These are phyloP conservation scores for Thelephora terrestris DNA, from an alignment of 1,284 basidiomycete genomes.

Conservation along the genomic window DNA sequence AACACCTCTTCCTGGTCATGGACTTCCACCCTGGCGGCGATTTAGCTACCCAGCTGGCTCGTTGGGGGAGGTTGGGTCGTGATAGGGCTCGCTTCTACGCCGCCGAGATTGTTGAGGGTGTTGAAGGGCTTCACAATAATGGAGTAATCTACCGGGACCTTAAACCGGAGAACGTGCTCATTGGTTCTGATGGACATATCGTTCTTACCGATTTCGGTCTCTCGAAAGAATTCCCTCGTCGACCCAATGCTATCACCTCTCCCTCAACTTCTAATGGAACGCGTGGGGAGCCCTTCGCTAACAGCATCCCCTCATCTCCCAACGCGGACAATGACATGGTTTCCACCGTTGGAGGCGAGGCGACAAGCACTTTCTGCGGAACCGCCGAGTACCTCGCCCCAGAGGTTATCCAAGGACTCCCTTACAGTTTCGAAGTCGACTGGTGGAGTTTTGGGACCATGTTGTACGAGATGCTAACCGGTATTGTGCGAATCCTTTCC, in stretches of 20 bases:
- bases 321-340: conserved; percentile 40
- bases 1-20: conserved; percentile 89
- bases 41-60: conserved; percentile 89
- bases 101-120: conserved; percentile 91
- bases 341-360: conserved; percentile 42
- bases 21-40: conserved; percentile 97
- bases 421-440: conserved; percentile 92
- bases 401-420: conserved; percentile 84
- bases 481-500: conserved; percentile 53
- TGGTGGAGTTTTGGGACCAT: conserved; percentile 99
- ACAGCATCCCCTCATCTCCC: conserved; percentile 32
- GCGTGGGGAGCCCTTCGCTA: conserved; percentile 40
- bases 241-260: conserved; percentile 33
- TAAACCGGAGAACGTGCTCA: conserved; percentile 93
- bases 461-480: conserved; percentile 90
- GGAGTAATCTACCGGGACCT: conserved; percentile 87
- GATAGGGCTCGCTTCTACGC: conserved; percentile 94
- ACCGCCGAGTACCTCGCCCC: conserved; percentile 93
- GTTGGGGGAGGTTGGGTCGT: conserved; percentile 86
- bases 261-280: conserved; percentile 47
- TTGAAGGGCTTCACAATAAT: conserved; percentile 81
- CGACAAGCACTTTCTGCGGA: conserved; percentile 79
- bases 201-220: conserved; percentile 94
- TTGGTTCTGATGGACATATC: conserved; percentile 88
- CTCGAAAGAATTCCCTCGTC: conserved; percentile 75